Conservation (phyloP, 2,329 filamentous ascomycete genomes). For the Volutella citrinella region DNA sequence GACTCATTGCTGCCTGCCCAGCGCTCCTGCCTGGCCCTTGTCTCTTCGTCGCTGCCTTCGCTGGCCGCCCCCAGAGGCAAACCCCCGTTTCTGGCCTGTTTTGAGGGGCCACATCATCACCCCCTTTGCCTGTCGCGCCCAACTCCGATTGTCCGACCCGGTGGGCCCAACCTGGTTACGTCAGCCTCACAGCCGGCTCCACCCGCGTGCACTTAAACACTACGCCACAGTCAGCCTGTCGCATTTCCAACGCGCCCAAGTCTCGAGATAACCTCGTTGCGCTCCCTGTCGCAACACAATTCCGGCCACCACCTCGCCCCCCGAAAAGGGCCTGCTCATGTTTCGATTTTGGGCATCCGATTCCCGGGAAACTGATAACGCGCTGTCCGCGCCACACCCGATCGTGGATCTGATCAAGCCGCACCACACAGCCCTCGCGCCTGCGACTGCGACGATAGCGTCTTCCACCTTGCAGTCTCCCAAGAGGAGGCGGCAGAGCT, state of each 20-base stretch:
- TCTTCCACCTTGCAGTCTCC: conserved; percentile 27
- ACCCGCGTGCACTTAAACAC: conserved; percentile 10
- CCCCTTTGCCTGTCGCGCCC: conserved; percentile 23
- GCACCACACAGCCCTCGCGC: conserved; percentile 30
- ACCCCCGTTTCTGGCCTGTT: conserved; percentile 24
- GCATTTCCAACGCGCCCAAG: conserved; percentile 17
- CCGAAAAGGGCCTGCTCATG: conserved; percentile 47
- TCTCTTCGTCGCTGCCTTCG: conserved; percentile 19
- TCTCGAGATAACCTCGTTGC: conserved; percentile 14
- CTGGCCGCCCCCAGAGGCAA: conserved; percentile 20
- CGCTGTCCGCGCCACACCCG: conserved; percentile 40
- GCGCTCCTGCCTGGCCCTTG: conserved; percentile 18
- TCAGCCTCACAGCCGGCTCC: conserved; percentile 29
- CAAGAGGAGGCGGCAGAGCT: conserved; percentile 39
- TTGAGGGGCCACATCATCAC: conserved; percentile 33
- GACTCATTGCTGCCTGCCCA: conserved; percentile 19
- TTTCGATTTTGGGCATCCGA: conserved; percentile 62
- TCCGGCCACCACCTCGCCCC: conserved; percentile 15
- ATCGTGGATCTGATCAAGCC: conserved; percentile 31
- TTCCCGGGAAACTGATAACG: conserved; percentile 54
- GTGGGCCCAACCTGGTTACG: conserved; percentile 27
- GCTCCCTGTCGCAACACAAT: conserved; percentile 15
- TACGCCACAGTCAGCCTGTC: conserved; percentile 8
- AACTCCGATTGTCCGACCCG: conserved; percentile 26
- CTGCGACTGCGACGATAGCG: conserved; percentile 22